A percentile compares a stretch with the other conserved stretches of the same genome.
phyloP scores from a whole-genome alignment of 768 basidiomycete genomes.

The Ramaria sp. region DNA sequence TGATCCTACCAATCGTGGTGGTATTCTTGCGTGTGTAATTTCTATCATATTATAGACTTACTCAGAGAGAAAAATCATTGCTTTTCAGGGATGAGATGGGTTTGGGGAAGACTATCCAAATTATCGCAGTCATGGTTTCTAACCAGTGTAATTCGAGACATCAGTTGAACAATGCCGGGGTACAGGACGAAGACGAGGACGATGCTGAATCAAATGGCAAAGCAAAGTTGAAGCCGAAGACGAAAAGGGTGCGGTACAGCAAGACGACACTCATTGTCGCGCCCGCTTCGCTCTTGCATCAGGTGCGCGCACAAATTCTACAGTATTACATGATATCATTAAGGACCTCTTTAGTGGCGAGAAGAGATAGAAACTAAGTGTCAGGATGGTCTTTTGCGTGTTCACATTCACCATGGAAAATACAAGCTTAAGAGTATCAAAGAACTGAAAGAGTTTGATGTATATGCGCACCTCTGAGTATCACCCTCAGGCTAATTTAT shows the following conservation, averaged over 20 bases:
- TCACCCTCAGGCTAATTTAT: slow-evolving; percentile 1
- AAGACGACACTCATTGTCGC: slow-evolving; percentile 65
- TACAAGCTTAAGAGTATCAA: slow-evolving; percentile 50
- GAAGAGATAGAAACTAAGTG: slow-evolving; percentile 64
- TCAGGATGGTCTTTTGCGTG: slow-evolving; percentile 39
- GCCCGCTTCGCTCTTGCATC: slow-evolving; percentile 62
- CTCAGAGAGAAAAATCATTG: not conserved
- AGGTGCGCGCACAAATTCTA: slow-evolving; percentile 28
- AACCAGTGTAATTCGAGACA: slow-evolving; percentile 34
- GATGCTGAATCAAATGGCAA: not conserved
- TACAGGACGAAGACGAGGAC: not conserved
- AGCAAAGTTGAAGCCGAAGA: not conserved
- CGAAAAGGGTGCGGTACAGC: slow-evolving; percentile 16
- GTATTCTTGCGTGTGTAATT: slow-evolving; percentile 45
- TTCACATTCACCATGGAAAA: slow-evolving; percentile 63
- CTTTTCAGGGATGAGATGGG: slow-evolving; percentile 56
- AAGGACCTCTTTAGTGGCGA: slow-evolving; percentile 41
- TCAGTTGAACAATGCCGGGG: not conserved
- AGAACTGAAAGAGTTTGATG: slow-evolving; percentile 42
- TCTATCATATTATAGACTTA: not conserved
- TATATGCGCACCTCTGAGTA: slow-evolving; percentile 17
- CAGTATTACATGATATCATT: not conserved
- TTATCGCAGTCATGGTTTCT: slow-evolving; percentile 71
- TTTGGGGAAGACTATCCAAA: slow-evolving; percentile 64
- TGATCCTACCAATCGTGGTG: slow-evolving; percentile 32